A percentile compares a stretch with the other conserved stretches of the same genome.
Conservation (phyloP, 2,329 filamentous ascomycete species). For the Fusarium sp. region DNA sequence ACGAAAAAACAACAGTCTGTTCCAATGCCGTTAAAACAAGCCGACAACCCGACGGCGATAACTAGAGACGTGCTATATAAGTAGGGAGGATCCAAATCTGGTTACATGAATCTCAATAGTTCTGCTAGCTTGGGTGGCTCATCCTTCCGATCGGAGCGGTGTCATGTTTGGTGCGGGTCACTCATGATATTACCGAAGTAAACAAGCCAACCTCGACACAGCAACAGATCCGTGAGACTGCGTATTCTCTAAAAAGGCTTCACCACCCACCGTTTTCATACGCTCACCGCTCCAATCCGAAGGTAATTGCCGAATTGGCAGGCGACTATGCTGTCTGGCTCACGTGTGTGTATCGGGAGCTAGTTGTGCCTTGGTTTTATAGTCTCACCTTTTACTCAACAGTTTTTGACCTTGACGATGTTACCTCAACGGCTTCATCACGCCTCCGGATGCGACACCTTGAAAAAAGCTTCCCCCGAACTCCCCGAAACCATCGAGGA, state of each 20-base stretch:
- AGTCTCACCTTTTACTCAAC: background rate
- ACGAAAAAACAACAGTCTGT: background rate
- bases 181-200: background rate
- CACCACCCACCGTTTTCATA: background rate
- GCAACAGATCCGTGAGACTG: background rate
- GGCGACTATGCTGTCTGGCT: background rate
- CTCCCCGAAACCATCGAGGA: constrained; percentile 9
- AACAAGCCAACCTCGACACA: constrained; percentile 9
- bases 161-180: background rate
- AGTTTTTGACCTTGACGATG: background rate
- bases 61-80: background rate
- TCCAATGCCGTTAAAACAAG: background rate
- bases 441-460: background rate
- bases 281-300: background rate
- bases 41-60: background rate
- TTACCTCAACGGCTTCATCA: background rate
- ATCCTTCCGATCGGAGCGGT: background rate
- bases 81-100: background rate
- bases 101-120: background rate
- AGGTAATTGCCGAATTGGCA: background rate
- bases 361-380: background rate
- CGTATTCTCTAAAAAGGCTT: constrained; percentile 11
- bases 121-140: background rate
- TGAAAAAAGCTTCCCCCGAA: constrained; percentile 9
- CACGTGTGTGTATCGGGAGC: constrained; percentile 4